Conservation (phyloP, 2,329 filamentous ascomycete species). For the Pyricularia pennisetigena region DNA sequence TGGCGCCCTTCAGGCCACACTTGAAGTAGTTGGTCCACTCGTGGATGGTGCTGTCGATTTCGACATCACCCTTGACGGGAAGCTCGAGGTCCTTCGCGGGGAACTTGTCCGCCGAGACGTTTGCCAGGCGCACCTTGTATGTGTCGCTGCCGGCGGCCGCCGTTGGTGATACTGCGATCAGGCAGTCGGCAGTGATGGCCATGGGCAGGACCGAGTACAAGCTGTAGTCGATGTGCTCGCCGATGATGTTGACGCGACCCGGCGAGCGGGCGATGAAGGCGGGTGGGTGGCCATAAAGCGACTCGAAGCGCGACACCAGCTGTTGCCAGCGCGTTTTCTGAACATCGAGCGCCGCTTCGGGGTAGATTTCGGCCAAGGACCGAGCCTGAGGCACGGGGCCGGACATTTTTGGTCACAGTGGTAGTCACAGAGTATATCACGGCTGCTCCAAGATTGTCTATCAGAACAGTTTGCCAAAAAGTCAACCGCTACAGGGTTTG, state of each 20-base stretch:
- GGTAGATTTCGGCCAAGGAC: conserved; percentile 76
- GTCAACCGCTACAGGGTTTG: background rate
- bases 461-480: too few species aligned
- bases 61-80: conserved; percentile 44
- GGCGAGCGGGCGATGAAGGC: conserved; percentile 84
- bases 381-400: conserved; percentile 62
- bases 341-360: conserved; percentile 54
- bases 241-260: conserved; percentile 94
- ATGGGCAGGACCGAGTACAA: conserved; percentile 94
- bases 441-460: too few species aligned
- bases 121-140: conserved; percentile 67
- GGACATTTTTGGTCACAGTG: conserved; percentile 30
- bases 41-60: conserved; percentile 72
- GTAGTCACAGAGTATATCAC: background rate
- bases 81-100: conserved; percentile 65
- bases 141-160: conserved; percentile 38
- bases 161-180: conserved; percentile 62
- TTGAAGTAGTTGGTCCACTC: conserved; percentile 99
- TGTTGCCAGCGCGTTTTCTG: conserved; percentile 69
- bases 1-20: conserved; percentile 73
- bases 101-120: conserved; percentile 69
- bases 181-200: conserved; percentile 83
- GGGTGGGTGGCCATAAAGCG: conserved; percentile 58
- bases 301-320: conserved; percentile 61
- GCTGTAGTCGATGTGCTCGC: conserved; percentile 98